These are phyloP conservation scores for Calonectria pseudoturangicola DNA, from an alignment of 2,329 filamentous ascomycete genomes.

Conservation along the genomic window DNA sequence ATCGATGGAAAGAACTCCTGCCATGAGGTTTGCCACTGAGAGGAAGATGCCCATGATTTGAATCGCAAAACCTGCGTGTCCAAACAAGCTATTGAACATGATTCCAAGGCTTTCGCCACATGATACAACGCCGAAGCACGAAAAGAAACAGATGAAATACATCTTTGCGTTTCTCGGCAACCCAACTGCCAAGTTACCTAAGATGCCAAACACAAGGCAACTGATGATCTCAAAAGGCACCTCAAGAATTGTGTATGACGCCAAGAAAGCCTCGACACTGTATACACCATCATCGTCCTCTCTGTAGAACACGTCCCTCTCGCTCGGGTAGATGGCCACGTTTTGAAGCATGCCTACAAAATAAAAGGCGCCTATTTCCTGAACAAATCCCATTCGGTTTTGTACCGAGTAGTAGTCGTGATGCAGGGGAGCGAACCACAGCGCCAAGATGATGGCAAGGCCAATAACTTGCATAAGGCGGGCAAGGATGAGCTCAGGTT, in stretches of 20 bases:
- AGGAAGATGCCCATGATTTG: slow-evolving; percentile 83
- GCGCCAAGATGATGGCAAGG: slow-evolving; percentile 76
- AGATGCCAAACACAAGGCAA: slow-evolving; percentile 78
- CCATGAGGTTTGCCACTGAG: slow-evolving; percentile 82
- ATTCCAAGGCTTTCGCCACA: slow-evolving; percentile 87
- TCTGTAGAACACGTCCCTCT: slow-evolving; percentile 85
- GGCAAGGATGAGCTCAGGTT: slow-evolving; percentile 78
- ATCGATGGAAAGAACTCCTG: slow-evolving; percentile 81
- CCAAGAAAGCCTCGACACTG: slow-evolving; percentile 81
- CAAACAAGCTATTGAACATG: slow-evolving; percentile 86
- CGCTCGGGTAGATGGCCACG: slow-evolving; percentile 82
- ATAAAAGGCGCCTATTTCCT: slow-evolving; percentile 82
- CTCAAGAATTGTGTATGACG: slow-evolving; percentile 82
- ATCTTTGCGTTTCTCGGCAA: slow-evolving; percentile 77
- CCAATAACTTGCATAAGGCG: slow-evolving; percentile 81
- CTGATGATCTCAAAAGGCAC: slow-evolving; percentile 82
- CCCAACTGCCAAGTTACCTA: slow-evolving; percentile 79
- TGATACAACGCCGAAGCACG: slow-evolving; percentile 82
- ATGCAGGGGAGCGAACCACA: slow-evolving; percentile 83
- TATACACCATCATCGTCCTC: slow-evolving; percentile 86
- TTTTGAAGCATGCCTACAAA: slow-evolving; percentile 89
- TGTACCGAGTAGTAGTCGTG: slow-evolving; percentile 82
- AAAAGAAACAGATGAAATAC: slow-evolving; percentile 81
- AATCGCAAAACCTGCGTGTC: slow-evolving; percentile 84
- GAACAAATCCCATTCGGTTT: slow-evolving; percentile 83